Evolutionary conservation across 2,329 filamentous ascomycete genomes (phyloP).

Genomic region (Sporothrix globosa): DNA sequence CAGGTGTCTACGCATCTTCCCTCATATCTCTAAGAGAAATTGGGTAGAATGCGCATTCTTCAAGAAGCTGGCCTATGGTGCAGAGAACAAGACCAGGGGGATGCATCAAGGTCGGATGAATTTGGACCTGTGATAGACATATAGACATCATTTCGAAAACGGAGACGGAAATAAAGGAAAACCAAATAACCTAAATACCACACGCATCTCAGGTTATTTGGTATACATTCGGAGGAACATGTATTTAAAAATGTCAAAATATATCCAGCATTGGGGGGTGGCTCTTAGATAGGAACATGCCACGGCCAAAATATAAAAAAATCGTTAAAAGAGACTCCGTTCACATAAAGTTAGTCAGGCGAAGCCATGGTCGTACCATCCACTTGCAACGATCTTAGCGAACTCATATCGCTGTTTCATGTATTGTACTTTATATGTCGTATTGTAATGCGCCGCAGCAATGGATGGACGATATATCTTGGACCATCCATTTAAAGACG

Average conservation of each 20-base stretch:
- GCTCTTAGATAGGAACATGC: conserved; percentile 29
- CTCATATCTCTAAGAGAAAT: not conserved
- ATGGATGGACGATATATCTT: conserved; percentile 24
- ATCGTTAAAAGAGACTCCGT: not conserved
- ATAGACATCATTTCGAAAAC: not conserved
- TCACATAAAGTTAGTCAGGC: not conserved
- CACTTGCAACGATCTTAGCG: too few relatives aligned
- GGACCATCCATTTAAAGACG: conserved; percentile 14
- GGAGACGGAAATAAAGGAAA: not conserved
- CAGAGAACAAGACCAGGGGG: not conserved
- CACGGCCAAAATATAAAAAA: conserved; percentile 17
- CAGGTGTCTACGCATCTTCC: not conserved
- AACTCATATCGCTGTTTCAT: not conserved
- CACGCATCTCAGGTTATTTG: not conserved
- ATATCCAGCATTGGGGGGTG: conserved; percentile 4
- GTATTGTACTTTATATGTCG: conserved; percentile 1
- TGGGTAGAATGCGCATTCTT: too few relatives aligned
- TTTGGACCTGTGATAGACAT: conserved; percentile 22
- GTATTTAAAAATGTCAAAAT: conserved; percentile 20
- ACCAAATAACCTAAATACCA: not conserved
- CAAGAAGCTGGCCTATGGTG: too few relatives aligned
- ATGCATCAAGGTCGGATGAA: not conserved
- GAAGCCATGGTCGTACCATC: not conserved
- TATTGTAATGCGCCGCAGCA: conserved; percentile 24
- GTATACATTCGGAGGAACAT: conserved; percentile 19